Percentiles rank a stretch among this genome's conserved stretches.
Evolutionary conservation across 2,329 filamentous ascomycete genomes (phyloP).

Genomic region (Penicillium sp.): DNA sequence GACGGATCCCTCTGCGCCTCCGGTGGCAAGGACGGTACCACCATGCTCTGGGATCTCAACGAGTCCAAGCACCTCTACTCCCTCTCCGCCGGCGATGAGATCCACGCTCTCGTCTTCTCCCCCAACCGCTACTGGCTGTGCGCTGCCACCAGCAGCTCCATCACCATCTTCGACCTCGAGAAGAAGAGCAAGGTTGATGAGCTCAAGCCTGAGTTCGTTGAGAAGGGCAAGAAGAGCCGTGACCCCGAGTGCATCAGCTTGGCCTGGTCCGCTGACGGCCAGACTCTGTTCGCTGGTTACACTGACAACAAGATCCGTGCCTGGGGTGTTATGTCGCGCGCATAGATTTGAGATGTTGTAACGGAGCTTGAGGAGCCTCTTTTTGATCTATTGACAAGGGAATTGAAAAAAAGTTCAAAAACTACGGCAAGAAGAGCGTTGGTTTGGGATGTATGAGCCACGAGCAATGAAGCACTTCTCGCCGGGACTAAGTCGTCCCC

Average conservation of each 20-base stretch:
- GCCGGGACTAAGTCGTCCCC: constrained; percentile 19
- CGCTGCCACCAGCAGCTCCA: constrained; percentile 93
- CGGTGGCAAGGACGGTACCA: constrained; percentile 99
- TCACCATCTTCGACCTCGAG: constrained; percentile 99
- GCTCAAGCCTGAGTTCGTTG: constrained; percentile 96
- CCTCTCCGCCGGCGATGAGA: constrained; percentile 98
- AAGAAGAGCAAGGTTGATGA: constrained; percentile 99
- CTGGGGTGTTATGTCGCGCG: constrained; percentile 96
- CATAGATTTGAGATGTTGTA: constrained; percentile 53
- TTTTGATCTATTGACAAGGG: constrained; percentile 31
- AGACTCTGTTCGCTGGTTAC: constrained; percentile 99
- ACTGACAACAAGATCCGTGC: constrained; percentile 99
- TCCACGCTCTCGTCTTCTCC: constrained; percentile 99
- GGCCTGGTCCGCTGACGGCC: constrained; percentile 96
- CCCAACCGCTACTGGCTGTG: constrained; percentile 99
- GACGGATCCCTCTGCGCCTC: constrained; percentile 98
- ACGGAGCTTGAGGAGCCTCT: constrained; percentile 29
- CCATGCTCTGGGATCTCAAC: constrained; percentile 99
- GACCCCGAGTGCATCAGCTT: constrained; percentile 97
- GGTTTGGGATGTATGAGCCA: constrained; percentile 46
- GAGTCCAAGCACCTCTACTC: constrained; percentile 99
- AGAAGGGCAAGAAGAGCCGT: constrained; percentile 97
- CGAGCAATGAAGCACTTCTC: constrained; percentile 44
- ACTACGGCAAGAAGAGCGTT: constrained; percentile 32
- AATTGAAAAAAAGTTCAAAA: constrained; percentile 39